These are phyloP conservation scores for Oryza brachyantha DNA, from an alignment of 176 grass and related monocot species.

Conservation along the genomic window DNA sequence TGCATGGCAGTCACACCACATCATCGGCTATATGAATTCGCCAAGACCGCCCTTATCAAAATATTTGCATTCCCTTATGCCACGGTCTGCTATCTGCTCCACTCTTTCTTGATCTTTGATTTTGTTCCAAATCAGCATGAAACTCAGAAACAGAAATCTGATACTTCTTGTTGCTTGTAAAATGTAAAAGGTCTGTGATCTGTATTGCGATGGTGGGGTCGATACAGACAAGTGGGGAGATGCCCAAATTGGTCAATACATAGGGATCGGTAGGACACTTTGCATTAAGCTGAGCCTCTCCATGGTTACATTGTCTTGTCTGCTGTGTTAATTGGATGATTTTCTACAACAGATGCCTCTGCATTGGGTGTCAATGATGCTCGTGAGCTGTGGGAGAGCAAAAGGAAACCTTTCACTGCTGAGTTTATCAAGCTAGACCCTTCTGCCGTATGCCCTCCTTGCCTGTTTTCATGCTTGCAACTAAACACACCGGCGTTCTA, in stretches of 20 bases:
- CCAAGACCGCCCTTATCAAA: slow-evolving; percentile 69
- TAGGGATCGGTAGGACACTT: slow-evolving; percentile 59
- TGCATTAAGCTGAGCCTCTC: background rate
- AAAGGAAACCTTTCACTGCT: slow-evolving; percentile 59
- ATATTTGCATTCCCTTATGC: slow-evolving; percentile 92
- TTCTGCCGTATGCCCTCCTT: slow-evolving; percentile 42
- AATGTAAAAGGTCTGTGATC: slow-evolving; percentile 62
- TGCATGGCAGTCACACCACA: slow-evolving; percentile 32
- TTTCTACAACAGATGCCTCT: slow-evolving; percentile 42
- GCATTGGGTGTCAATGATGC: slow-evolving; percentile 38
- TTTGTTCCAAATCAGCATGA: background rate
- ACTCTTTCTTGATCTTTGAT: background rate
- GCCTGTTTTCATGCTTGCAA: background rate
- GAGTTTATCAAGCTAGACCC: slow-evolving; percentile 76
- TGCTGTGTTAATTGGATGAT: background rate
- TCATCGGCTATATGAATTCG: slow-evolving; percentile 66
- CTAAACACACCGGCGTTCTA: background rate
- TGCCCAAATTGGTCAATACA: slow-evolving; percentile 74
- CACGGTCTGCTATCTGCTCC: slow-evolving; percentile 41
- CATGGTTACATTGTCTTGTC: slow-evolving; percentile 12
- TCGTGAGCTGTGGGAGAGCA: slow-evolving; percentile 68
- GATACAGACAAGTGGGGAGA: slow-evolving; percentile 73
- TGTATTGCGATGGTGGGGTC: slow-evolving; percentile 63
- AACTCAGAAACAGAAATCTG: background rate
- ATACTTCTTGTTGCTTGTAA: slow-evolving; percentile 4